Base-by-base conservation (phyloP, 305 asterid genomes). In the Fraxinus dipetala region DNA sequence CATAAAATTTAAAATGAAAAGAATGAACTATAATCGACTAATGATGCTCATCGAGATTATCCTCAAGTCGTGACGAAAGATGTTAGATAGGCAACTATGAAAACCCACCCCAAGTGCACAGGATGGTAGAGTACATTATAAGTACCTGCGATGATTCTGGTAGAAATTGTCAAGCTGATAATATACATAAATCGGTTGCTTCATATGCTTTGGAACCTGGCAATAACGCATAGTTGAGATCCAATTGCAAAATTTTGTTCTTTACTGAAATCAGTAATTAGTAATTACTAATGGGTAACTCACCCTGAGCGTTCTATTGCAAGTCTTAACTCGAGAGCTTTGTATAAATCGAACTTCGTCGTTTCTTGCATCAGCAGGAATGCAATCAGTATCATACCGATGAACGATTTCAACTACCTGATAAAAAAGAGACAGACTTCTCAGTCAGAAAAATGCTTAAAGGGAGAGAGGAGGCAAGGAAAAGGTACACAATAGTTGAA, bases 141-240 rank as follows among this genome's bases (percentile, higher is more conserved):
- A 72, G 72, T 65, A 95, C 98, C 99, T 93, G 84, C 99, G 96
- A 78, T 95, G 99, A 88, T 93, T 95, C 85, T 95, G 98, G 86
- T 95, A 91, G 90, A 87, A 95, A 85, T 90, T 91, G 85, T 92
- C 98, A 22, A 95, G 94, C 90, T 94, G 97, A 89, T 95, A 95
- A 85, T 95, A 95, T 77, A 95, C 96, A 89, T 85, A 91, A 79
- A 95, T 90, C 63, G 99, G 99, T 34, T 84, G 84, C 82, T 84
- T 90, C 99, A 95, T 95, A 56, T 22, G 69, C 88, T 94, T 94
- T 4, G 89, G 88, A 78, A 95, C 96, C 98, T 95, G 88, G 83
- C 24, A 86, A 76, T 43, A 54, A 79, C 65, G 76, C n/a, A 26
- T 48, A 48, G 89, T 78, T 79, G 78, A 63, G 74, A 2, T 35